These are phyloP conservation scores for Linanthus parryae DNA, from an alignment of 148 eudicot species.

Conservation along the genomic window DNA sequence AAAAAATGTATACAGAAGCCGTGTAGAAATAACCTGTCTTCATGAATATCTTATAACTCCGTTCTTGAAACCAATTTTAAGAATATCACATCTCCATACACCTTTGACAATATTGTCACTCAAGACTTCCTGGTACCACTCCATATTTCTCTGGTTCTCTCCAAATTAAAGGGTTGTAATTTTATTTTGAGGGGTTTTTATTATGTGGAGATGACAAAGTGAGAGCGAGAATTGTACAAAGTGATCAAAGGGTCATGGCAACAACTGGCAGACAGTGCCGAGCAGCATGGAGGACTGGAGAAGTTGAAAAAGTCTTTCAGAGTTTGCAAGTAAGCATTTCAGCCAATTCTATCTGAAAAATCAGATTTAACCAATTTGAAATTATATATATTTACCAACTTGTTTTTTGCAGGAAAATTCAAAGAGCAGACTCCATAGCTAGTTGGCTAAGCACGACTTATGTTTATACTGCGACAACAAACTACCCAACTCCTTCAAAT, in stretches of 20 bases:
- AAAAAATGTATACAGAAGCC: too few species aligned
- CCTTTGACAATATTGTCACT: conserved; percentile 60
- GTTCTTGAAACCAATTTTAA: too few species aligned
- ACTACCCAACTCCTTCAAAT: conserved; percentile 85
- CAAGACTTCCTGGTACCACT: conserved; percentile 78
- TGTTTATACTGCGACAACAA: conserved; percentile 64
- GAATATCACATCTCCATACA: conserved; percentile 58
- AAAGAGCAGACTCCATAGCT: conserved; percentile 20
- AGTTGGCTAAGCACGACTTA: conserved; percentile 53
- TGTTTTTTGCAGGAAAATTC: conserved; percentile 20
- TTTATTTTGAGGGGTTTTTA: too few species aligned
- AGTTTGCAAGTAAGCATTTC: conserved; percentile 69
- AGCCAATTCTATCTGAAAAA: too few species aligned
- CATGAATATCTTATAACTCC: too few species aligned
- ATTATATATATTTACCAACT: neutral
- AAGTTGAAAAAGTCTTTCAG: conserved; percentile 61
- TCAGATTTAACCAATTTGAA: neutral
- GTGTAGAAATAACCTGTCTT: too few species aligned
- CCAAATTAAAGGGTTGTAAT: too few species aligned
- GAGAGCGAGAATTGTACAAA: conserved; percentile 71
- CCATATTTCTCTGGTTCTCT: too few species aligned
- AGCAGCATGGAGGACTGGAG: conserved; percentile 43
- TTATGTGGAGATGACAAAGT: conserved; percentile 28
- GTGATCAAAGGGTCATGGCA: conserved; percentile 83
- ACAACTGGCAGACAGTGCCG: conserved; percentile 56